Percentiles rank a stretch among this genome's conserved stretches.
Conservation (phyloP, 2,329 filamentous ascomycete species). For the Ophiostoma sp. region DNA sequence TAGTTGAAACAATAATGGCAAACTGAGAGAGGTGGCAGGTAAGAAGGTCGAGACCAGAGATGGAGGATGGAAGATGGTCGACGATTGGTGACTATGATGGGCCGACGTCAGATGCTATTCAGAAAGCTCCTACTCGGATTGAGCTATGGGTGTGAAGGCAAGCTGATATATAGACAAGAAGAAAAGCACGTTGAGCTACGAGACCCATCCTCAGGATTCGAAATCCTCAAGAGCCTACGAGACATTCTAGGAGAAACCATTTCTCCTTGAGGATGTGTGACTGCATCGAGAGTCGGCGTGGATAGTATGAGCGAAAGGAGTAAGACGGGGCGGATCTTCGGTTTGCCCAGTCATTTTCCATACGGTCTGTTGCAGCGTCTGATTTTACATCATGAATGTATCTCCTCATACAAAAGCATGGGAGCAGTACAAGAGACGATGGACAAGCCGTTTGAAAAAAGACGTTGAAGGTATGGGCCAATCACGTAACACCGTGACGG, state of each 20-base stretch:
- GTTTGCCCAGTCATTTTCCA: neutral
- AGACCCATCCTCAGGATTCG: too few relatives aligned
- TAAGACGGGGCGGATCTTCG: neutral
- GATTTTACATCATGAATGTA: neutral
- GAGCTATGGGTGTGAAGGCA: neutral
- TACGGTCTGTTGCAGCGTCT: neutral
- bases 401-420: neutral
- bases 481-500: constrained; percentile 21
- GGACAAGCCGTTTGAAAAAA: neutral
- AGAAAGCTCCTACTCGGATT: too few relatives aligned
- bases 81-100: neutral
- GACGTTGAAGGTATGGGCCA: constrained; percentile 7
- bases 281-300: neutral
- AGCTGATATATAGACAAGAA: neutral
- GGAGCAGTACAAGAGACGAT: neutral
- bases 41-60: neutral
- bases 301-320: neutral
- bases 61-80: neutral
- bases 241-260: constrained; percentile 2
- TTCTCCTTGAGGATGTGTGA: neutral
- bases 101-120: neutral
- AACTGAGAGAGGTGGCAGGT: too few relatives aligned
- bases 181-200: neutral
- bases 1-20: too few relatives aligned
- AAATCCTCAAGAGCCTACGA: neutral